Conservation (phyloP, 2,329 filamentous ascomycete species). For the Colletotrichum noveboracense region DNA sequence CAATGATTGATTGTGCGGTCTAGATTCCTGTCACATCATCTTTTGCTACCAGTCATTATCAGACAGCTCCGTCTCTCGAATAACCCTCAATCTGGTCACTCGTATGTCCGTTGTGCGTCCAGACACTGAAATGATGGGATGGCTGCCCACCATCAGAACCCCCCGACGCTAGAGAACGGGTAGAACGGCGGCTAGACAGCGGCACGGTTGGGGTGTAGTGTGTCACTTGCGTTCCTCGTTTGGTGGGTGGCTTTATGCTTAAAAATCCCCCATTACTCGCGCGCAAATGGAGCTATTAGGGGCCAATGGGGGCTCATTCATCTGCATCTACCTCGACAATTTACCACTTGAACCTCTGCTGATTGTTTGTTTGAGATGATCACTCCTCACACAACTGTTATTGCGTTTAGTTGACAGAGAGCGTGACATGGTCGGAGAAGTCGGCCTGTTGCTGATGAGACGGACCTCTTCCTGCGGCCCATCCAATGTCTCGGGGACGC, state of each 20-base stretch:
- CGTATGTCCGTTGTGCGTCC: neutral
- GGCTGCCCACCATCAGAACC: neutral
- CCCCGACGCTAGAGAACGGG: neutral
- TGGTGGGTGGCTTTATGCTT: neutral
- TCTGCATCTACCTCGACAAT: neutral
- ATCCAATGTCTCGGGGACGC: neutral
- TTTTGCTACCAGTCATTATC: neutral
- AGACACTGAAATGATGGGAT: neutral
- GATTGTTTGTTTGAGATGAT: neutral
- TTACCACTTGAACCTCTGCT: neutral
- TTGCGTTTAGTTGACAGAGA: neutral
- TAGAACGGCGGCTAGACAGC: neutral
- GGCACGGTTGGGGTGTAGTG: neutral
- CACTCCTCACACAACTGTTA: rapidly evolving
- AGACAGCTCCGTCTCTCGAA: neutral
- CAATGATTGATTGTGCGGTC: neutral
- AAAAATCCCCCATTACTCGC: neutral
- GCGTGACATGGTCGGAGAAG: neutral
- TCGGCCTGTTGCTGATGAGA: neutral
- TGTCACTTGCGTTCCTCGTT: neutral
- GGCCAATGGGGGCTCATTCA: rapidly evolving
- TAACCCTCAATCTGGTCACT: neutral
- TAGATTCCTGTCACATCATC: neutral
- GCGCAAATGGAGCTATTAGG: neutral
- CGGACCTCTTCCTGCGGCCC: neutral